phyloP scores from a whole-genome alignment of 1,284 basidiomycete species.

The Tylopilus microsporus region DNA sequence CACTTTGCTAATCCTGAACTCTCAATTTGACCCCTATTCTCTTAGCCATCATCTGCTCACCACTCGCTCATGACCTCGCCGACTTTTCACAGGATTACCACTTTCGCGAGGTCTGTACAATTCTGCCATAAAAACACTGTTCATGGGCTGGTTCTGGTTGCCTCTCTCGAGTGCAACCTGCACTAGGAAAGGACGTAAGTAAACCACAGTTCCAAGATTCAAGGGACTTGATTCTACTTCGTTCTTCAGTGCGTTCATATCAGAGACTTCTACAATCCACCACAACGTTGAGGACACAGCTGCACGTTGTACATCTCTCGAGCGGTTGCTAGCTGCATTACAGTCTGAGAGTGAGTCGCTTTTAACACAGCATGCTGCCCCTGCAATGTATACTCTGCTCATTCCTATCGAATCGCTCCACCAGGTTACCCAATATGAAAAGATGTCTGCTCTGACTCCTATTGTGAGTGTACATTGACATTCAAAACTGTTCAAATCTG shows the following conservation, averaged over 20 bases:
- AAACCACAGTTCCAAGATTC: background rate
- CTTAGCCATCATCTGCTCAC: too few species aligned
- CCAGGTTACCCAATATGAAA: background rate
- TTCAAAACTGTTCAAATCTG: background rate
- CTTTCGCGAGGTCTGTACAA: too few species aligned
- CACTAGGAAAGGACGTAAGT: too few species aligned
- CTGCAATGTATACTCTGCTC: conserved; percentile 15
- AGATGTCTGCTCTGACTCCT: background rate
- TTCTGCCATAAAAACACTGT: too few species aligned
- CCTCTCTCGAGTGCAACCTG: too few species aligned
- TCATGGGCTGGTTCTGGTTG: too few species aligned
- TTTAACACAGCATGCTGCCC: background rate
- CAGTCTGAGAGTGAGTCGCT: conserved; percentile 5
- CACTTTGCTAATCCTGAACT: too few species aligned
- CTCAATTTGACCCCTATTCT: too few species aligned
- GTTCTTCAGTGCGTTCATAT: conserved; percentile 1
- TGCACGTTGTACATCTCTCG: background rate
- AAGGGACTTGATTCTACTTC: too few species aligned
- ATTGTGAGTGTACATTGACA: too few species aligned
- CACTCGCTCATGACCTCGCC: too few species aligned
- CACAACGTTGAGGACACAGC: conserved; percentile 3
- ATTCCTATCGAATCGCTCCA: conserved; percentile 15
- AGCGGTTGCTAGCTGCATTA: background rate
- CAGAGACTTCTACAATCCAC: conserved; percentile 6
- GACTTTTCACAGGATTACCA: too few species aligned